Evolutionary conservation across 1,284 basidiomycete species (phyloP).

Genomic region (Trichosporon sp.): DNA sequence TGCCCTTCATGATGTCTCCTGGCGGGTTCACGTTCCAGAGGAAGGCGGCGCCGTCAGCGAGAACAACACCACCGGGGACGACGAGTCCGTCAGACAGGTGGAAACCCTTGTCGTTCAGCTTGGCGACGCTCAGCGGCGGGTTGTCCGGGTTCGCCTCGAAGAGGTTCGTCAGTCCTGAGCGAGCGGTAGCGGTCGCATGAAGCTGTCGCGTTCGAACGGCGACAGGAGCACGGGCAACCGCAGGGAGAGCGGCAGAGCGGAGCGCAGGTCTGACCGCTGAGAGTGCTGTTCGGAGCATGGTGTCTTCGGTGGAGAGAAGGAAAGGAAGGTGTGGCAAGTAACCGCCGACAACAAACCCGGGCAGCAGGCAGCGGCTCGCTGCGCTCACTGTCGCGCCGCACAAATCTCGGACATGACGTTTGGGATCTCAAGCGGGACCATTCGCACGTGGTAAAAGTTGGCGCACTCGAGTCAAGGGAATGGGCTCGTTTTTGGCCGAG

Average conservation of each 20-base stretch:
- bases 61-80: slow-evolving; percentile 74
- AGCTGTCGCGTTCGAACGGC: slow-evolving; percentile 4
- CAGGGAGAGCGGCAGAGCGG: background rate
- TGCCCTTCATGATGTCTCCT: slow-evolving; percentile 55
- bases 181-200: slow-evolving; percentile 18
- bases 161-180: slow-evolving; percentile 36
- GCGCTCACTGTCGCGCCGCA: background rate
- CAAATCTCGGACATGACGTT: slow-evolving; percentile 18
- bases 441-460: slow-evolving; percentile 14
- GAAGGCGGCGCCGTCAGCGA: slow-evolving; percentile 82
- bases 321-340: background rate
- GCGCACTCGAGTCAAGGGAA: background rate
- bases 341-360: background rate
- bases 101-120: slow-evolving; percentile 54
- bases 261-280: background rate
- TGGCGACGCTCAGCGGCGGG: slow-evolving; percentile 44
- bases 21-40: slow-evolving; percentile 81
- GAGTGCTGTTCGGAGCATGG: slow-evolving; percentile 13
- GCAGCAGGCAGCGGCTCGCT: too few relatives aligned
- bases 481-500: slow-evolving; percentile 13
- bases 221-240: background rate
- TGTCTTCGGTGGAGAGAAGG: background rate
- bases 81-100: slow-evolving; percentile 66
- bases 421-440: background rate
- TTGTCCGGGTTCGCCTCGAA: slow-evolving; percentile 38